Conservation (phyloP, 441 rosid species). For the Arabidopsis hybrid region DNA sequence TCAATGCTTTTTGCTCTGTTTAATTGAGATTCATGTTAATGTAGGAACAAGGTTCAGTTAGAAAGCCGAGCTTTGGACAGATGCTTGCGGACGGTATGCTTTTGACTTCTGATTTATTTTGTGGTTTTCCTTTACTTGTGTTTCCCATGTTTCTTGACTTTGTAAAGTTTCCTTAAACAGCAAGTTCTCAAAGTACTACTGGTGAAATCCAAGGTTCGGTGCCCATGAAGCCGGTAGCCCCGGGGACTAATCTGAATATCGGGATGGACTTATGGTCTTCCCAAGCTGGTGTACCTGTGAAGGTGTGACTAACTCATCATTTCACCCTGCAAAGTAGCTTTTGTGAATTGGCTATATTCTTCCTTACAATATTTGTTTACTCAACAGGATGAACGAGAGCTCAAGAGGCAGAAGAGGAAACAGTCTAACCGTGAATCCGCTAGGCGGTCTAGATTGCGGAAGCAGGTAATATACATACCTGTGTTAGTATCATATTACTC, state of each 20-base stretch:
- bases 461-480: slow-evolving; percentile 57
- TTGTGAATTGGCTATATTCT: slow-evolving; percentile 2
- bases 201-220: slow-evolving; percentile 51
- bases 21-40: slow-evolving; percentile 19
- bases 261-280: slow-evolving; percentile 81
- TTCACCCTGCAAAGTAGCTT: slow-evolving; percentile 17
- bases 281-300: slow-evolving; percentile 66
- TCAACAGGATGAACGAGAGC: slow-evolving; percentile 72
- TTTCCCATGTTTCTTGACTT: slow-evolving; percentile 25
- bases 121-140: background rate
- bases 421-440: slow-evolving; percentile 85
- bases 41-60: slow-evolving; percentile 62
- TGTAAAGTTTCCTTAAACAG: slow-evolving; percentile 47
- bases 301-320: slow-evolving; percentile 60
- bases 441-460: slow-evolving; percentile 77
- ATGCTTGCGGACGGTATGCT: slow-evolving; percentile 88
- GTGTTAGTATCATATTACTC: background rate
- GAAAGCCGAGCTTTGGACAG: slow-evolving; percentile 79
- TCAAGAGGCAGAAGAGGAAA: slow-evolving; percentile 79
- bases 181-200: slow-evolving; percentile 65
- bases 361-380: slow-evolving; percentile 11
- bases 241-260: slow-evolving; percentile 82
- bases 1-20: background rate
- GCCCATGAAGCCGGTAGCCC: slow-evolving; percentile 71
- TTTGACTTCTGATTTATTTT: background rate